phyloP scores from a whole-genome alignment of 2,329 filamentous ascomycete genomes.

The Pyricularia sp. region DNA sequence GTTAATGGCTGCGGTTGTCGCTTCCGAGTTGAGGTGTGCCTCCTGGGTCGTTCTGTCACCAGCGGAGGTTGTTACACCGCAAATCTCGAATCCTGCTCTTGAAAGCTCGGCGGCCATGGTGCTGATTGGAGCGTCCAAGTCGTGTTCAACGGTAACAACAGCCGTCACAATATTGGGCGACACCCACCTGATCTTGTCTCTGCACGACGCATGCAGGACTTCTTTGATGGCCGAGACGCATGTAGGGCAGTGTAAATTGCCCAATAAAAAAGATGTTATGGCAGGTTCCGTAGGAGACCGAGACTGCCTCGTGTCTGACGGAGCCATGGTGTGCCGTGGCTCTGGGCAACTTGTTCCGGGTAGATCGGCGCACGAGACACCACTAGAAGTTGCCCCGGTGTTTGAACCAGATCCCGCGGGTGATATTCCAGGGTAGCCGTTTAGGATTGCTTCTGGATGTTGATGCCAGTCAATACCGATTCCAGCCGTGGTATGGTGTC shows the following conservation, averaged over 20 bases:
- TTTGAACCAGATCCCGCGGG: slow-evolving; percentile 1
- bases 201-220: slow-evolving; percentile 38
- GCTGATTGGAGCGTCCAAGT: slow-evolving; percentile 32
- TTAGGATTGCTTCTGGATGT: not conserved
- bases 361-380: not conserved
- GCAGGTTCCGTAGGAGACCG: slow-evolving; percentile 13
- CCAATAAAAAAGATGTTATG: slow-evolving; percentile 56
- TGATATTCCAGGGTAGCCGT: not conserved
- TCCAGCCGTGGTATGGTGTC: not conserved
- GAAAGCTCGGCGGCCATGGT: slow-evolving; percentile 37
- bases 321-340: not conserved
- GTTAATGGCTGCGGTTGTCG: not conserved
- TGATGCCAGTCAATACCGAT: not conserved
- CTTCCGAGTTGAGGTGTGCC: slow-evolving; percentile 11
- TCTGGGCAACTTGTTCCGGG: not conserved
- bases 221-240: slow-evolving; percentile 59
- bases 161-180: slow-evolving; percentile 65
- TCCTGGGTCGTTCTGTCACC: slow-evolving; percentile 14
- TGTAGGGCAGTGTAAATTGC: slow-evolving; percentile 70
- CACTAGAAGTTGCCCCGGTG: not conserved
- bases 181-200: slow-evolving; percentile 42
- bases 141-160: slow-evolving; percentile 53
- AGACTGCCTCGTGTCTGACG: not conserved
- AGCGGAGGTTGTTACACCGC: slow-evolving; percentile 31
- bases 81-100: slow-evolving; percentile 49